Conservation (phyloP, 108 stramenopile species). For the Stephanodiscus triporus region DNA sequence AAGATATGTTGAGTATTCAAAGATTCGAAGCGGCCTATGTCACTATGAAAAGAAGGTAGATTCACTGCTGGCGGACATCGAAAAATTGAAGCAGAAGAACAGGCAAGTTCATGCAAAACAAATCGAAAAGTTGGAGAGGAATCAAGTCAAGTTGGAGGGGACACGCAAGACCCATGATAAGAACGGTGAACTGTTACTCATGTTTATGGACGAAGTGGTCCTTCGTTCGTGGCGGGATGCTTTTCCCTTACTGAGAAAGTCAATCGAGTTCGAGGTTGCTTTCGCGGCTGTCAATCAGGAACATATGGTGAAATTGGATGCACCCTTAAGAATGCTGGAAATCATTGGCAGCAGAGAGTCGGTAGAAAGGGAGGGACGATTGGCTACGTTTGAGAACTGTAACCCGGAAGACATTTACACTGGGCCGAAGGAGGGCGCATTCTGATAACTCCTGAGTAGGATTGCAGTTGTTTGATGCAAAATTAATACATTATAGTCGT, state of each 20-base stretch:
- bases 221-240: conserved; percentile 47
- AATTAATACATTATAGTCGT: not conserved
- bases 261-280: conserved; percentile 35
- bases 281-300: conserved; percentile 37
- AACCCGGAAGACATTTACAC: conserved; percentile 37
- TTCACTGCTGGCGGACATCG: conserved; percentile 24
- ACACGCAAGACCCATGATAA: conserved; percentile 44
- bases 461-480: not conserved
- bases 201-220: conserved; percentile 44
- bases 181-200: conserved; percentile 27
- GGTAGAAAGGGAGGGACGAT: conserved; percentile 19
- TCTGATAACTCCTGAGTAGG: not conserved
- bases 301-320: conserved; percentile 11
- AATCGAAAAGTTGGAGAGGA: conserved; percentile 47
- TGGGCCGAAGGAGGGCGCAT: conserved; percentile 11
- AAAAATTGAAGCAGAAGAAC: conserved; percentile 32
- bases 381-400: conserved; percentile 27
- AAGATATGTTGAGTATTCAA: conserved; percentile 30
- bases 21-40: conserved; percentile 34
- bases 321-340: conserved; percentile 20
- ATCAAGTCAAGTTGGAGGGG: conserved; percentile 39
- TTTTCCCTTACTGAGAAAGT: conserved; percentile 39
- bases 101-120: conserved; percentile 38
- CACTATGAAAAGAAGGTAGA: conserved; percentile 48
- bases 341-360: conserved; percentile 18